Evolutionary conservation across 441 rosid species (phyloP).

Genomic region (Viola pubescens): DNA sequence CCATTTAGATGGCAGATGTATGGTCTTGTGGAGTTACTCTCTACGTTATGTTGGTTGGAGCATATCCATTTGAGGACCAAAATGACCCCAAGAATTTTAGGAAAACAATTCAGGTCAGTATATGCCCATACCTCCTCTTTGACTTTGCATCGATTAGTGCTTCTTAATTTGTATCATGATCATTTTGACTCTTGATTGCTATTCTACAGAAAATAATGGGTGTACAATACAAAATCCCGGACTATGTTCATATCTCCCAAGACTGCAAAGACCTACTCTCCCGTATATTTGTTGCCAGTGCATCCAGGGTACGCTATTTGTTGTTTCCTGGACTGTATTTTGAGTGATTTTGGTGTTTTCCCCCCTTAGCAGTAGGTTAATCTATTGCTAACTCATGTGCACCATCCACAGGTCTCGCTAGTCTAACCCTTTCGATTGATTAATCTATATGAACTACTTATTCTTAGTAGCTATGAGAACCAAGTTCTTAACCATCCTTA

Average conservation of each 20-base stretch:
- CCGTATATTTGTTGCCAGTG: constrained; percentile 65
- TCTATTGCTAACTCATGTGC: no score
- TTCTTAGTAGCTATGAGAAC: neutral
- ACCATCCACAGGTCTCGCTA: no score
- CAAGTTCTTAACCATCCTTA: neutral
- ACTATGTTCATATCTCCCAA: constrained; percentile 76
- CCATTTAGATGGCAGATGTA: constrained; percentile 71
- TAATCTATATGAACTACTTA: no score
- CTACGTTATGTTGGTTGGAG: constrained; percentile 88
- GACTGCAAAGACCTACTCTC: constrained; percentile 74
- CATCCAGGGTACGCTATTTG: constrained; percentile 42
- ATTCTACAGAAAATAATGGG: constrained; percentile 67
- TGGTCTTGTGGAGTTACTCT: constrained; percentile 98
- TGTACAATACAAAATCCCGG: constrained; percentile 77
- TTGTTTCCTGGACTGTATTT: neutral
- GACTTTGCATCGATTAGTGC: no score
- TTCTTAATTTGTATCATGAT: neutral
- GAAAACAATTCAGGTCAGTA: constrained; percentile 71
- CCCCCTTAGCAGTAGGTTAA: no score
- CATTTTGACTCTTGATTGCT: constrained; percentile 4
- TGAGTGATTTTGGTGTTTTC: neutral
- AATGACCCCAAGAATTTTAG: constrained; percentile 77
- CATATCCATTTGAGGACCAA: constrained; percentile 91
- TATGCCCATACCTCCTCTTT: neutral
- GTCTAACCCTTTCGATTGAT: no score